Evolutionary conservation across 2,329 filamentous ascomycete species (phyloP).

Genomic region (Ascochyta lentis): DNA sequence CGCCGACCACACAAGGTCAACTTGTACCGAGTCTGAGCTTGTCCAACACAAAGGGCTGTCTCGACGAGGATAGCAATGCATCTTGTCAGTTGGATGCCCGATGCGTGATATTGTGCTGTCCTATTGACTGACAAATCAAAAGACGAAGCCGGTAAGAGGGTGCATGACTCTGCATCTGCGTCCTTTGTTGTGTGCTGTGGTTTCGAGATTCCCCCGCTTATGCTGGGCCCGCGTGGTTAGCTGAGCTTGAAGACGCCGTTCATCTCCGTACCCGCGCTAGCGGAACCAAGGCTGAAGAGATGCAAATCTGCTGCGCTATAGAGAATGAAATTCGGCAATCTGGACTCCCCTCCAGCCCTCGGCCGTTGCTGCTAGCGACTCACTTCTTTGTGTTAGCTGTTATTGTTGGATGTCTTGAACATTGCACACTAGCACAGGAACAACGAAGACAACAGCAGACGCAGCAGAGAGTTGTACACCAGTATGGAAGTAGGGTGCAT

Average conservation of each 20-base stretch:
- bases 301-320: conserved; percentile 6
- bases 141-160: not conserved
- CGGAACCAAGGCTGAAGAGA: conserved; percentile 4
- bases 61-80: not conserved
- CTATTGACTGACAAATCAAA: not conserved
- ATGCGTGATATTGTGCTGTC: not conserved
- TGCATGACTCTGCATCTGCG: not conserved
- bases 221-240: conserved; percentile 5
- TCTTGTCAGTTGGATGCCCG: not conserved
- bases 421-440: not conserved
- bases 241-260: conserved; percentile 9
- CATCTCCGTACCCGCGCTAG: conserved; percentile 13
- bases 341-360: conserved; percentile 1
- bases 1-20: not conserved
- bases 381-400: not conserved
- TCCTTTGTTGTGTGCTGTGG: conserved; percentile 1
- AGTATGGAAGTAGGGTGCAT: not conserved
- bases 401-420: not conserved
- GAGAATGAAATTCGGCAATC: not conserved
- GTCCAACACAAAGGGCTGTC: not conserved
- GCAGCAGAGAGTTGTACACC: not conserved
- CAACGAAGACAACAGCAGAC: not conserved
- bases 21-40: not conserved
- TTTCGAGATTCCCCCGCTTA: not conserved
- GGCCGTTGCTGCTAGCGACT: not conserved